Conservation (phyloP, 805 yeast genomes). For the Sugiyamaella floridensis region DNA sequence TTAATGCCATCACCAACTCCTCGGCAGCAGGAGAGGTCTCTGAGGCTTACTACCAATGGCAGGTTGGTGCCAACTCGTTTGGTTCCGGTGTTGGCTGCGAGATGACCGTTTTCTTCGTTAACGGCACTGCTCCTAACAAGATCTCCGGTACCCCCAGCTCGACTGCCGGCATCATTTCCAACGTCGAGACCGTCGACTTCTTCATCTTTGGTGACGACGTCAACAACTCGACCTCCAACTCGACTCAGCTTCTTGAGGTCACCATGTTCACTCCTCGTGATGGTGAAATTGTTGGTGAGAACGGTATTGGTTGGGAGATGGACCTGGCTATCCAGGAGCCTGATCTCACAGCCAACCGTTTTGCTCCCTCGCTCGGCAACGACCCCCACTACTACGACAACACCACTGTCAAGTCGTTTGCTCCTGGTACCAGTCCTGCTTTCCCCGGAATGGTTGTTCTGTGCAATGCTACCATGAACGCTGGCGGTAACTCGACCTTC, state of each 20-base stretch:
- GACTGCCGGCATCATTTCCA: slow-evolving; percentile 1
- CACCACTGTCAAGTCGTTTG: slow-evolving; percentile 1
- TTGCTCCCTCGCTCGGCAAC: slow-evolving; percentile 2
- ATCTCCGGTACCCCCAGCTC: not conserved
- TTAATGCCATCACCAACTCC: slow-evolving; percentile 3
- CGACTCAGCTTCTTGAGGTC: not conserved
- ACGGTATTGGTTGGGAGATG: slow-evolving; percentile 2
- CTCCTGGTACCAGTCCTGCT: slow-evolving; percentile 1
- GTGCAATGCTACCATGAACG: not conserved
- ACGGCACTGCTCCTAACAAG: slow-evolving; percentile 5
- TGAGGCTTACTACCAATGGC: slow-evolving; percentile 3
- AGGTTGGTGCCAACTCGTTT: not conserved
- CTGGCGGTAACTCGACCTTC: slow-evolving; percentile 1
- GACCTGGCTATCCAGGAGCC: slow-evolving; percentile 5
- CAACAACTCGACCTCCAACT: slow-evolving; percentile 1
- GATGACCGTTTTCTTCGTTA: slow-evolving; percentile 1
- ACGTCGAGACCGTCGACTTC: slow-evolving; percentile 3
- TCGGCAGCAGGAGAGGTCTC: not conserved
- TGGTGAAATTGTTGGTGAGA: slow-evolving; percentile 2
- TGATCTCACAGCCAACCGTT: slow-evolving; percentile 1
- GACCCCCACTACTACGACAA: slow-evolving; percentile 1
- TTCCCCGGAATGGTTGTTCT: slow-evolving; percentile 3
- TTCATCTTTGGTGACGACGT: slow-evolving; percentile 3
- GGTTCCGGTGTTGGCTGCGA: not conserved
- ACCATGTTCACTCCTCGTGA: slow-evolving; percentile 3